Evolutionary conservation across 1,139 yeast genomes (phyloP).

Genomic region (Meyerozyma sp.): DNA sequence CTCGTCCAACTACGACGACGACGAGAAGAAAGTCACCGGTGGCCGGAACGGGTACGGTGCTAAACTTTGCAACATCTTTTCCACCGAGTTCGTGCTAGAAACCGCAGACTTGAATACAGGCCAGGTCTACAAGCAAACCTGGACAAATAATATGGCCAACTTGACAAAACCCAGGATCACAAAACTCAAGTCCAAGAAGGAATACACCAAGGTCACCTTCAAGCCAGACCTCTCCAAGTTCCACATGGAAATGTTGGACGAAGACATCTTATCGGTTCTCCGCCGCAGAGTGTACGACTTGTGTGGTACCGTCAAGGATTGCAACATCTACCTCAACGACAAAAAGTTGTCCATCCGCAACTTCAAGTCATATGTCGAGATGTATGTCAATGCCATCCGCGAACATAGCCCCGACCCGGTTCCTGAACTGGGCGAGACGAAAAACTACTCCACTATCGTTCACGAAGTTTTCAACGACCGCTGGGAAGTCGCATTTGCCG

Average conservation of each 20-base stretch:
- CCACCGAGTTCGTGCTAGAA: conserved; percentile 81
- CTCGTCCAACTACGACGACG: conserved; percentile 93
- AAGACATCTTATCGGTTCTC: conserved; percentile 76
- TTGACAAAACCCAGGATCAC: conserved; percentile 75
- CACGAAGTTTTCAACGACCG: conserved; percentile 68
- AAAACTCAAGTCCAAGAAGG: conserved; percentile 53
- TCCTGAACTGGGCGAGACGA: conserved; percentile 21
- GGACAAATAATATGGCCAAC: conserved; percentile 83
- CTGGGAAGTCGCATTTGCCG: conserved; percentile 96
- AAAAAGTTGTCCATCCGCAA: conserved; percentile 61
- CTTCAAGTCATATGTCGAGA: conserved; percentile 84
- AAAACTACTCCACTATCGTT: conserved; percentile 53
- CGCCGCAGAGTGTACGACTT: conserved; percentile 93
- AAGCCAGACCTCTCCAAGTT: conserved; percentile 84
- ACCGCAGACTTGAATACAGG: conserved; percentile 75
- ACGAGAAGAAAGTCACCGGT: conserved; percentile 94
- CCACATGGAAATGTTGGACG: conserved; percentile 77
- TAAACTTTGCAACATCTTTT: conserved; percentile 84
- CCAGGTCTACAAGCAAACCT: conserved; percentile 68
- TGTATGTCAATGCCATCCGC: conserved; percentile 72
- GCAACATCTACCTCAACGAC: conserved; percentile 76
- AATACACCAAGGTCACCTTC: conserved; percentile 84
- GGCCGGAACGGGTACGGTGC: conserved; percentile 99
- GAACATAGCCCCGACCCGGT: conserved; percentile 28
- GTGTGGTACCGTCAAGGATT: conserved; percentile 89